These are phyloP conservation scores for Triglochin maritima DNA, from an alignment of 106 monocot genomes.

Conservation along the genomic window DNA sequence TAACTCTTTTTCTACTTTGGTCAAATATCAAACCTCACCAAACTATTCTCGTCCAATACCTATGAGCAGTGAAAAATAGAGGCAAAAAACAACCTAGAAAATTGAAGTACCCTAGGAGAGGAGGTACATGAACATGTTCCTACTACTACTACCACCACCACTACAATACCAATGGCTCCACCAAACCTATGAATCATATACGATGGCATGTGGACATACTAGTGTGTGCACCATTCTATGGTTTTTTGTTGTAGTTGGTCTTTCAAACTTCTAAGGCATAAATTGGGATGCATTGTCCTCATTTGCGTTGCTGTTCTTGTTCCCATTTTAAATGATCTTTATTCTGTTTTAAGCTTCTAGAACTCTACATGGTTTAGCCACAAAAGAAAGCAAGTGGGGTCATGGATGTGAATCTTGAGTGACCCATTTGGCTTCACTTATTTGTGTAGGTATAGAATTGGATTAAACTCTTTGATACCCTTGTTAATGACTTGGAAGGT, in stretches of 20 bases:
- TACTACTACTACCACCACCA: background rate
- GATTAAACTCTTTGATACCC: no score
- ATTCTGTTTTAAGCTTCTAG: background rate
- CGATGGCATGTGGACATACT: background rate
- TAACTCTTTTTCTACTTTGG: background rate
- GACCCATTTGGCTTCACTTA: no score
- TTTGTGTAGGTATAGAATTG: no score
- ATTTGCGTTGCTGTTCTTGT: background rate
- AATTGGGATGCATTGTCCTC: background rate
- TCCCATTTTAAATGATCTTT: background rate
- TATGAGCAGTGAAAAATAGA: background rate
- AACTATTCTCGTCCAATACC: background rate
- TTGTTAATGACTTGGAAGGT: no score
- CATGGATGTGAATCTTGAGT: background rate
- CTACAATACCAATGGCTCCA: background rate
- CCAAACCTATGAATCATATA: conserved; percentile 1
- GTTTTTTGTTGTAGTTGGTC: background rate
- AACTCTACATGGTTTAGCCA: background rate
- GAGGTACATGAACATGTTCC: background rate
- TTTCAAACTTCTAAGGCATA: background rate
- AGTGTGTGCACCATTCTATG: background rate
- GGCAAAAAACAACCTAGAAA: background rate
- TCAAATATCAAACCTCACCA: background rate
- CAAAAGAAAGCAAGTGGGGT: background rate
- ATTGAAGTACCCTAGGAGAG: background rate